Evolutionary conservation across 2,329 filamentous ascomycete genomes (phyloP).

Genomic region (Teratosphaeria pseudoeucalypti): DNA sequence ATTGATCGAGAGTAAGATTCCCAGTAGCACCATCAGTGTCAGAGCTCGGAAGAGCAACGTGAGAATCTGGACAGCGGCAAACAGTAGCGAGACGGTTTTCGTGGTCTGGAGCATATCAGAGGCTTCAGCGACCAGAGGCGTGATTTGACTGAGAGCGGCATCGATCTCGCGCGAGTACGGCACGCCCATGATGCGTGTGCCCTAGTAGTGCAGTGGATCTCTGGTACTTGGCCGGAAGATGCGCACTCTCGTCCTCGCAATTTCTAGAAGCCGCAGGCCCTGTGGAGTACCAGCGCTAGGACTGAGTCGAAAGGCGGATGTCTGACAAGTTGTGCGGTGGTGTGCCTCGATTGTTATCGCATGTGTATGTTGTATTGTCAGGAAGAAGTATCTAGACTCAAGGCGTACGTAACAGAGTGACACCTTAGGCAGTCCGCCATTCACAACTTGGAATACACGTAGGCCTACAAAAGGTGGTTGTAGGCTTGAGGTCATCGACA

Average conservation of each 20-base stretch:
- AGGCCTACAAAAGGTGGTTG: not conserved
- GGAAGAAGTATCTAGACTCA: too few relatives aligned
- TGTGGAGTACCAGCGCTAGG: too few relatives aligned
- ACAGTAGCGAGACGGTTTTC: conserved; percentile 39
- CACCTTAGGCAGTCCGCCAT: too few relatives aligned
- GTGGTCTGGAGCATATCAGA: conserved; percentile 41
- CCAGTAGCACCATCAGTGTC: not conserved
- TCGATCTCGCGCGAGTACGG: conserved; percentile 44
- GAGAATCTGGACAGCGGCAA: conserved; percentile 16
- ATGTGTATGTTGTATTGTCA: too few relatives aligned
- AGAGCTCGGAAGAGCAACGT: not conserved
- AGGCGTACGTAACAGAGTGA: too few relatives aligned
- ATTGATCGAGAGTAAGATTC: not conserved
- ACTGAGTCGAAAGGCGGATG: too few relatives aligned
- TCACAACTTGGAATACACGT: not conserved
- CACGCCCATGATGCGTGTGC: conserved; percentile 34
- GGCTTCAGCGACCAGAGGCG: conserved; percentile 40
- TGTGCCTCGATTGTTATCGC: too few relatives aligned
- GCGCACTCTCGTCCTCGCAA: not conserved
- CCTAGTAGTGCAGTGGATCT: not conserved
- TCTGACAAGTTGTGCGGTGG: too few relatives aligned
- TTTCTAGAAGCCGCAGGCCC: not conserved
- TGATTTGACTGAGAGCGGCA: conserved; percentile 43
- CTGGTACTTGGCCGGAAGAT: not conserved
- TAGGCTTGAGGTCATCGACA: not conserved